Base-by-base conservation (phyloP, 1,139 yeast species). In the Scheffersomyces titani region DNA sequence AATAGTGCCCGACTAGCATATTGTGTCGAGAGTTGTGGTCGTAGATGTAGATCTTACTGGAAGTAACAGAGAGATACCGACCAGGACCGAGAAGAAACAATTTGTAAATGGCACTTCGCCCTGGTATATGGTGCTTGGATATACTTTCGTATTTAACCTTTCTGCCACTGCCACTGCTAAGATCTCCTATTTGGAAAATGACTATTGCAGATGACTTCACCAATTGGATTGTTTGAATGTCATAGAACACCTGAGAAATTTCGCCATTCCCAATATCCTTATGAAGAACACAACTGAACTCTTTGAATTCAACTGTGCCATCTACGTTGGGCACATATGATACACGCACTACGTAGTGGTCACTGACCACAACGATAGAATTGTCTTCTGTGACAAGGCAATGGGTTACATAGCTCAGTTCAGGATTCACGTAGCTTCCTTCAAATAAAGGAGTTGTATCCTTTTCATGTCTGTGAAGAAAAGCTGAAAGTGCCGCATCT, bases 1-100 rank as follows among this genome's bases (percentile, higher is more conserved):
- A 58, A 47, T 55, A 57, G 13, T 62, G 63, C 5, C 77, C 80
- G 46, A 78, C 24, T 16, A 46, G 24, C 22, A 22, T 46, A 30
- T 5, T 30, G 11, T 30, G 40, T 30, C 40, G 6, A 5, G 40
- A 30, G 40, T 16, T 7, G 13, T 30, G 40, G 40, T 30, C 40
- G 16, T 30, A 30, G 3, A 30, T 30, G 40, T 30, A 30, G 13
- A 30, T 30, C 40, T 30, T 30, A 7, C 40, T 30, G 40, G 40
- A 30, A 9, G 40, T 30, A 30, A 30, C 11, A 7, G 40, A 30
- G 13, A 30, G 40, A 30, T 30, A 30, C 40, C 40, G 40, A 30
- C 40, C 40, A 30, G 13, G 40, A 30, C 40, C 40, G 16, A 30
- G 40, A 30, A 30, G 40, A 7, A 30, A 30, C 16, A 30, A 30